Evolutionary conservation across 768 basidiomycete genomes (phyloP), one percentile per base, ranked within the genome.

Genomic region (Kwoniella sp.): DNA sequence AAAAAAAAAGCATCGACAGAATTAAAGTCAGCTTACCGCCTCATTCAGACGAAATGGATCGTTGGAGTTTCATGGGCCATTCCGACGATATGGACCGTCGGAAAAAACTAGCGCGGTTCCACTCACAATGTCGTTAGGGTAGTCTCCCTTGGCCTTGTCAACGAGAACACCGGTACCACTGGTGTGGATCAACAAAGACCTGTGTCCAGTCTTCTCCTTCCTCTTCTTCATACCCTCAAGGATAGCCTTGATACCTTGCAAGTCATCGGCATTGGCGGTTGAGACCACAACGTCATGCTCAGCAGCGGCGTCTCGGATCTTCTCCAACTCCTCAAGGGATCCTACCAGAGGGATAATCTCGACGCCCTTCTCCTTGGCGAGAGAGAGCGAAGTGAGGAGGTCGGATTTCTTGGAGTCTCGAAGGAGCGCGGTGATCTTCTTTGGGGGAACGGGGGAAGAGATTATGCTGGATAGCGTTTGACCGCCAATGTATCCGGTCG

Each of bases 101-200:
- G 36, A 25, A 21, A 57, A 22, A 15, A 15, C 54, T 15, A 50
- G 26, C n/a, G 19, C 7, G 7, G 13, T 33, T 33, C 1, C 15
- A 62, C 74, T 57, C 44, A 72, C 74, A 47, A 67, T 63, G 47
- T 76, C 74, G 48, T 61, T 72, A 6, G 72, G 62, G 52, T 76
- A 73, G 40, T 63, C 51, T 19, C 74, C 74, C 56, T 70, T 68
- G 2, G 74, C 72, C 21, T 72, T 51, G 63, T 79, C 78, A 24
- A 69, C 58, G 12, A 78, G 55, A 6, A 72, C 66, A 56, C 74
- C 78, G 15, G 77, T 77, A 24, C 78, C 78, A 49, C 62, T 65
- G 15, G 78, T 79, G 37, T 79, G 75, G 22, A 79, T 79, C 49
- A 75, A 71, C 22, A 77, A 53, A 22, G 69, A 63, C 58, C 77